Evolutionary conservation across 768 basidiomycete genomes (phyloP).

Genomic region (Mycena leptocephala): DNA sequence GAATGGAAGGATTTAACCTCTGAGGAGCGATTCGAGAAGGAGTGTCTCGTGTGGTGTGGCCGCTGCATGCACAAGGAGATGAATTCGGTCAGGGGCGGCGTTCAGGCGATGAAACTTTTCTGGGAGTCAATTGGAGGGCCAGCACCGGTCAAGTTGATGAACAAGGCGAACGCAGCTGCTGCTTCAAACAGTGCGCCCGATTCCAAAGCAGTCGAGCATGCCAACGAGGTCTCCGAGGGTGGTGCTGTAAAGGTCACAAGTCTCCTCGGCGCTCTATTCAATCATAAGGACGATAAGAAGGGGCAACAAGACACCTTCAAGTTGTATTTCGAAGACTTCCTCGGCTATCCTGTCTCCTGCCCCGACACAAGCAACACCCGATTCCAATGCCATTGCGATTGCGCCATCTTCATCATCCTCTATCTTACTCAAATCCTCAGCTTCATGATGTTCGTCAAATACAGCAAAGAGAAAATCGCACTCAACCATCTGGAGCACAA

Average conservation of each 20-base stretch:
- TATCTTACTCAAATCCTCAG: slow-evolving; percentile 39
- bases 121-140: slow-evolving; percentile 36
- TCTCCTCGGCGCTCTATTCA: neutral
- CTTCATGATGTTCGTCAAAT: slow-evolving; percentile 46
- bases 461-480: slow-evolving; percentile 45
- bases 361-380: slow-evolving; percentile 53
- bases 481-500: slow-evolving; percentile 57
- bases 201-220: neutral
- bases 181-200: neutral
- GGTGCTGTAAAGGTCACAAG: neutral
- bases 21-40: slow-evolving; percentile 13
- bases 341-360: slow-evolving; percentile 4
- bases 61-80: slow-evolving; percentile 32
- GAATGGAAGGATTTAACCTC: slow-evolving; percentile 30
- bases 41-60: slow-evolving; percentile 40
- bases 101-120: slow-evolving; percentile 35
- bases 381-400: slow-evolving; percentile 52
- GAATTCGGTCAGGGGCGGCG: slow-evolving; percentile 29
- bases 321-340: slow-evolving; percentile 2
- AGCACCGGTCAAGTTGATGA: slow-evolving; percentile 39
- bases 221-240: neutral
- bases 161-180: slow-evolving; percentile 43
- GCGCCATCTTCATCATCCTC: slow-evolving; percentile 43
- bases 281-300: slow-evolving; percentile 11
- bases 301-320: slow-evolving; percentile 15